Percentiles rank a stretch among this genome's conserved stretches.
Conservation (phyloP, 768 basidiomycete species). For the Rhizopogon vesiculosus region DNA sequence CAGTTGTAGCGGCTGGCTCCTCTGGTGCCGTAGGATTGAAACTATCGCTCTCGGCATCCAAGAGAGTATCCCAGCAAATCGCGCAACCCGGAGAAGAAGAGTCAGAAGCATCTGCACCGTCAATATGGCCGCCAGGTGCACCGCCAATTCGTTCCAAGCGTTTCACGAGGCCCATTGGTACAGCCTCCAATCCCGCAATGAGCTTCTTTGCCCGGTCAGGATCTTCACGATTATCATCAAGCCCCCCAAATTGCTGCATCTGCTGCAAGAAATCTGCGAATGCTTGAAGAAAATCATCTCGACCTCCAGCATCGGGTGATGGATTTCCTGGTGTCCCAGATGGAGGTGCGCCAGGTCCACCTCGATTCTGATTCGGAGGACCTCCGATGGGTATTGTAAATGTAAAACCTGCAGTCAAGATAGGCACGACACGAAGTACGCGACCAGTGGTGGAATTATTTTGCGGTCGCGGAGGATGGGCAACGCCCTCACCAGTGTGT, state of each 20-base stretch:
- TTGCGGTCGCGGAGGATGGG: constrained; percentile 12
- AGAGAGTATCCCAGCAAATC: constrained; percentile 69
- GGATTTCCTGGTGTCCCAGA: not conserved
- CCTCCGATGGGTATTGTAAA: constrained; percentile 32
- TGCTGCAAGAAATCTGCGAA: constrained; percentile 25
- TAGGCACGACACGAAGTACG: constrained; percentile 15
- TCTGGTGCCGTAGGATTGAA: constrained; percentile 13
- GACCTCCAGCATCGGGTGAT: not conserved
- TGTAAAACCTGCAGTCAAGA: constrained; percentile 27
- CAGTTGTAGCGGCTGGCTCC: constrained; percentile 4
- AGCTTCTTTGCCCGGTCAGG: constrained; percentile 64
- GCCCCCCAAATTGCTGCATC: constrained; percentile 12
- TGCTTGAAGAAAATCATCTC: constrained; percentile 19
- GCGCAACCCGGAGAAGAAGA: constrained; percentile 48
- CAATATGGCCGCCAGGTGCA: constrained; percentile 28
- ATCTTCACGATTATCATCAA: constrained; percentile 47
- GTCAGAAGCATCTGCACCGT: constrained; percentile 28
- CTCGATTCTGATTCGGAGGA: constrained; percentile 4
- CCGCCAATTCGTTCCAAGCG: constrained; percentile 51
- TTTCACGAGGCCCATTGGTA: constrained; percentile 61
- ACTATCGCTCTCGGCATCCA: constrained; percentile 41
- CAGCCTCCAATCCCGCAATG: constrained; percentile 58
- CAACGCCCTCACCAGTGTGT: constrained; percentile 24
- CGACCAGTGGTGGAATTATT: constrained; percentile 20
- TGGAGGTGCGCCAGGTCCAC: constrained; percentile 4